Conservation (phyloP, 179 eudicot genomes). For the Beta lomatogona region DNA sequence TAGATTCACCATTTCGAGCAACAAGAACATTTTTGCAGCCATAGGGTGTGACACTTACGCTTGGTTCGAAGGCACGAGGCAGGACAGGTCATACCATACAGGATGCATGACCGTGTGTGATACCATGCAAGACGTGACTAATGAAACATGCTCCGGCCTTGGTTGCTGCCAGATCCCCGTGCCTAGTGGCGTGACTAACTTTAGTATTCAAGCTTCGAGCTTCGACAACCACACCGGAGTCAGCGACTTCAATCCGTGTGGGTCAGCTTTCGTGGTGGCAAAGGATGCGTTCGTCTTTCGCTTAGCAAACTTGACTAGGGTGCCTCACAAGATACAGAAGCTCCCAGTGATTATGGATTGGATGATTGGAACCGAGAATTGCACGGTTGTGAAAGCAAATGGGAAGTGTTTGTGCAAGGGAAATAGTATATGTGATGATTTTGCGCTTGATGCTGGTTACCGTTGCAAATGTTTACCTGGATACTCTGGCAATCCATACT, state of each 20-base stretch:
- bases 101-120: constrained; percentile 28
- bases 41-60: constrained; percentile 24
- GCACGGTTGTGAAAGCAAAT: neutral
- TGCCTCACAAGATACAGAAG: neutral
- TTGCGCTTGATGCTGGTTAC: neutral
- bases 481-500: constrained; percentile 18
- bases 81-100: neutral
- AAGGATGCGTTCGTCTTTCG: neutral
- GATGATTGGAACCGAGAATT: neutral
- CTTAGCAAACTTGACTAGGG: neutral
- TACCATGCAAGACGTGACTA: neutral
- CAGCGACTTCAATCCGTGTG: constrained; percentile 12
- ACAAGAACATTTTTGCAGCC: constrained; percentile 11
- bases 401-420: neutral
- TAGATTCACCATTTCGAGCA: constrained; percentile 1
- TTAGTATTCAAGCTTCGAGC: too few relatives aligned
- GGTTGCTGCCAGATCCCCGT: constrained; percentile 27
- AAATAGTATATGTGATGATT: neutral
- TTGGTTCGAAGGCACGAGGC: neutral
- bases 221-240: constrained; percentile 4
- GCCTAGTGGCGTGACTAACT: constrained; percentile 14
- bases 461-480: constrained; percentile 16
- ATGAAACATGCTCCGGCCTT: constrained; percentile 23
- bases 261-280: constrained; percentile 14
- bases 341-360: constrained; percentile 18